phyloP scores from a whole-genome alignment of 2,329 filamentous ascomycete genomes.

The Colletotrichum orbiculare region DNA sequence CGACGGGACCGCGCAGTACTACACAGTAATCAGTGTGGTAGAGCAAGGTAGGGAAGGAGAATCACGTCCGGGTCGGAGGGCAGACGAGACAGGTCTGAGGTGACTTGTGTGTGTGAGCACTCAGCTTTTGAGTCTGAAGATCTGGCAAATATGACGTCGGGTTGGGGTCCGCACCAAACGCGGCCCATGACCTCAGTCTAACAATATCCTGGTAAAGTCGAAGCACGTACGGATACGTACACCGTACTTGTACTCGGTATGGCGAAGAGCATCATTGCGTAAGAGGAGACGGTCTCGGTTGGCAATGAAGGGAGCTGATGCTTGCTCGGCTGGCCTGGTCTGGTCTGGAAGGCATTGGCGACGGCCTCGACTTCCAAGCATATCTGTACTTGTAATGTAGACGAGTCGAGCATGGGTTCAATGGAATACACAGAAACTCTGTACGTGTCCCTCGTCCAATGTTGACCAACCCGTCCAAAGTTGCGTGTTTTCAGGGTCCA shows the following conservation, averaged over 20 bases:
- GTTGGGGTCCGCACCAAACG: slow-evolving; percentile 3
- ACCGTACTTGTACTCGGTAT: too few relatives aligned
- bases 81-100: not conserved
- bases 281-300: too few relatives aligned
- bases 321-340: too few relatives aligned
- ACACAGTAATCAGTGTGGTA: not conserved
- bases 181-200: slow-evolving; percentile 1
- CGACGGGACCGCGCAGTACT: not conserved
- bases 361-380: too few relatives aligned
- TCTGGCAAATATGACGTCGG: slow-evolving; percentile 31
- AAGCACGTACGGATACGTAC: too few relatives aligned
- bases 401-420: not conserved
- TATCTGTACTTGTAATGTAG: not conserved
- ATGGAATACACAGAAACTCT: not conserved
- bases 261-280: too few relatives aligned
- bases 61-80: too few relatives aligned
- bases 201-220: too few relatives aligned
- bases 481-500: slow-evolving; percentile 1
- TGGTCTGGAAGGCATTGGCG: too few relatives aligned
- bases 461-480: not conserved
- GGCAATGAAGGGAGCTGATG: too few relatives aligned
- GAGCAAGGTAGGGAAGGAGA: slow-evolving; percentile 3
- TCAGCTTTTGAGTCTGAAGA: slow-evolving; percentile 14
- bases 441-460: slow-evolving; percentile 15
- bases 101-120: not conserved